These are phyloP conservation scores for Annulohypoxylon stygium DNA, from an alignment of 495 filamentous ascomycete genomes.

Conservation along the genomic window DNA sequence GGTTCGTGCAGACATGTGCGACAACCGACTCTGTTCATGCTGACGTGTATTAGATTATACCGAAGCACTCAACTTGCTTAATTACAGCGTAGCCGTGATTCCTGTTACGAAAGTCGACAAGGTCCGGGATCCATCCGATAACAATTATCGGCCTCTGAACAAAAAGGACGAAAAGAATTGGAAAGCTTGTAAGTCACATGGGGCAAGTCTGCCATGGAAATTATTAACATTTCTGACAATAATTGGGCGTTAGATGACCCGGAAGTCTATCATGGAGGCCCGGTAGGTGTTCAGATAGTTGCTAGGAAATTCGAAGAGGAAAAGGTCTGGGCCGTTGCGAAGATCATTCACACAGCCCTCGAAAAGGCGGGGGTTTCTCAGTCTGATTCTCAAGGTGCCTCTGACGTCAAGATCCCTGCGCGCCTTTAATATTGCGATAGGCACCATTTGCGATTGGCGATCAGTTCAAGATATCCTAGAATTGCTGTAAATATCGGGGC, in stretches of 20 bases:
- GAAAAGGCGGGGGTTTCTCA: constrained; percentile 11
- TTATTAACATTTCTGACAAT: too few relatives aligned
- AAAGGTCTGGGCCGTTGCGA: constrained; percentile 57
- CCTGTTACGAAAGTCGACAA: constrained; percentile 63
- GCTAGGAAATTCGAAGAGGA: constrained; percentile 64
- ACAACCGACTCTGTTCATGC: neutral
- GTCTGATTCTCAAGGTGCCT: neutral
- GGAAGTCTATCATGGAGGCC: constrained; percentile 61
- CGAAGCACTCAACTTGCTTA: constrained; percentile 51
- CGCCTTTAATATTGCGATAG: constrained; percentile 2
- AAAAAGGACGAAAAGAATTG: constrained; percentile 54
- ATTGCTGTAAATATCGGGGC: neutral
- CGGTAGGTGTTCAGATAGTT: constrained; percentile 64
- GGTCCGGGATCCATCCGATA: constrained; percentile 48
- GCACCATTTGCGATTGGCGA: neutral
- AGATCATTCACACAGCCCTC: constrained; percentile 40
- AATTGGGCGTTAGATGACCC: constrained; percentile 55
- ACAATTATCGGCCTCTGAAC: constrained; percentile 51
- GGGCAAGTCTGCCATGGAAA: neutral
- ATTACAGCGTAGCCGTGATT: constrained; percentile 51
- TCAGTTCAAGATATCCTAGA: neutral
- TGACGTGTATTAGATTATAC: constrained; percentile 49
- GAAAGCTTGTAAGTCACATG: constrained; percentile 52
- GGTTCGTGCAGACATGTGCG: neutral
- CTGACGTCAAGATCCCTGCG: neutral